These are phyloP conservation scores for Strigomonas galati DNA, from an alignment of 208 protist genomes.

Conservation along the genomic window DNA sequence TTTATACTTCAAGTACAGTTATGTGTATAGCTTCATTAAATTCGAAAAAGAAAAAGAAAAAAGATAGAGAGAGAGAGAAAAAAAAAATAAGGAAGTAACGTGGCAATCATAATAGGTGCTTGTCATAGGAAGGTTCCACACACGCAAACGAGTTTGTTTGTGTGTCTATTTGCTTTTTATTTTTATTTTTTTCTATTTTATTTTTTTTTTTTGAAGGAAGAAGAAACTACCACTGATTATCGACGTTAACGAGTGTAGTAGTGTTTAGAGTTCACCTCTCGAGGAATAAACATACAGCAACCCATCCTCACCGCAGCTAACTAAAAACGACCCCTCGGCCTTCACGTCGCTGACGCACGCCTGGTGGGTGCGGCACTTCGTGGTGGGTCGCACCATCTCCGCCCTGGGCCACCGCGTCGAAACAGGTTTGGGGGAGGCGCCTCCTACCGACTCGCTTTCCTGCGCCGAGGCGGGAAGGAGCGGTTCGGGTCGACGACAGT, in stretches of 20 bases:
- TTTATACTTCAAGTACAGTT: background rate
- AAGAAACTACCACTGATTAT: background rate
- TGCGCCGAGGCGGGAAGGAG: background rate
- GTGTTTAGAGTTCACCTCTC: no score
- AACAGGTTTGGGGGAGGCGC: slow-evolving; percentile 5
- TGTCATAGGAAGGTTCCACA: background rate
- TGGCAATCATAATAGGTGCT: background rate
- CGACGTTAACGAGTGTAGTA: background rate
- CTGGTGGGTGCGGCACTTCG: slow-evolving; percentile 47
- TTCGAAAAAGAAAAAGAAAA: background rate
- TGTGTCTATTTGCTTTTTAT: background rate
- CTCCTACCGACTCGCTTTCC: slow-evolving; percentile 16
- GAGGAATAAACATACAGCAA: slow-evolving; percentile 37
- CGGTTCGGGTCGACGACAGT: slow-evolving; percentile 12
- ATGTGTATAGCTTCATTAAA: background rate
- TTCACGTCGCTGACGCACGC: slow-evolving; percentile 60
- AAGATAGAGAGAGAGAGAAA: background rate
- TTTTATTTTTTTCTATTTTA: background rate
- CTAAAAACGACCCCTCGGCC: slow-evolving; percentile 54
- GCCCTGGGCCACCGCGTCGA: slow-evolving; percentile 19
- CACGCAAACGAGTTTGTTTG: background rate
- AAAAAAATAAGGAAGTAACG: background rate
- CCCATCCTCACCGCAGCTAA: slow-evolving; percentile 69
- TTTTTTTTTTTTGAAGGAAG: background rate
- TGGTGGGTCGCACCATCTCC: slow-evolving; percentile 19